phyloP scores from a whole-genome alignment of 2,329 filamentous ascomycete genomes.

The Aspergillus tamarii region DNA sequence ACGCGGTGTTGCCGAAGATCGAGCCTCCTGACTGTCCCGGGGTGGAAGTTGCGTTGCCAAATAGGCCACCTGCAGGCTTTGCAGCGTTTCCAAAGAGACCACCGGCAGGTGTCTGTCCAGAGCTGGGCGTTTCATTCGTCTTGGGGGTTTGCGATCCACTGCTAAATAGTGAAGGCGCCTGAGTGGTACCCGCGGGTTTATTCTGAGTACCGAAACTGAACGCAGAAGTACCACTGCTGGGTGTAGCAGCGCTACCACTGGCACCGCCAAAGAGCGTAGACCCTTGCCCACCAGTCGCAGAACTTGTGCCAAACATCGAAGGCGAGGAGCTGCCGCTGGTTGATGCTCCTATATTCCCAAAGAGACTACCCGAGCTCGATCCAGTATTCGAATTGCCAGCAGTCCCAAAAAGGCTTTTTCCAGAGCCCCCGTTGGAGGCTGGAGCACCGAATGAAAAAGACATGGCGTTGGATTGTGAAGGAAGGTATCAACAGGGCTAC shows the following conservation, averaged over 20 bases:
- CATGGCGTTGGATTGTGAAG: slow-evolving; percentile 30
- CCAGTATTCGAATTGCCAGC: slow-evolving; percentile 33
- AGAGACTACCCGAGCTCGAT: slow-evolving; percentile 35
- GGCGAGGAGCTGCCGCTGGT: slow-evolving; percentile 36
- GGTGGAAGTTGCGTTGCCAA: slow-evolving; percentile 42
- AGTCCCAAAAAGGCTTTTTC: slow-evolving; percentile 39
- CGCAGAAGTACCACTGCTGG: slow-evolving; percentile 26
- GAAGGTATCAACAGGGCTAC: slow-evolving; percentile 28
- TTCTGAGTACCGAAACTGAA: slow-evolving; percentile 40
- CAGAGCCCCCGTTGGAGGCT: slow-evolving; percentile 38
- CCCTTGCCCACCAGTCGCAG: slow-evolving; percentile 24
- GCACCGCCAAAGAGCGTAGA: slow-evolving; percentile 33
- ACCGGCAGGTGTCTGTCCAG: slow-evolving; percentile 34
- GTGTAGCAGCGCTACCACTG: slow-evolving; percentile 22
- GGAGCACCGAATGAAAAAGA: slow-evolving; percentile 43
- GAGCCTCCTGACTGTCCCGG: slow-evolving; percentile 39
- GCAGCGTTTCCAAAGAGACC: slow-evolving; percentile 38
- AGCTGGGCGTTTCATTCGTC: slow-evolving; percentile 34
- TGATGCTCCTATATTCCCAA: slow-evolving; percentile 46
- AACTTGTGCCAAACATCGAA: slow-evolving; percentile 38
- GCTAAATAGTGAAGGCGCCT: slow-evolving; percentile 34
- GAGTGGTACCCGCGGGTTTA: slow-evolving; percentile 28
- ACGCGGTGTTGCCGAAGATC: slow-evolving; percentile 45
- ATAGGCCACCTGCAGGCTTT: slow-evolving; percentile 32
- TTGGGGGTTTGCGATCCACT: slow-evolving; percentile 40